Evolutionary conservation across 1,284 basidiomycete species (phyloP), one percentile per base, ranked within the genome.

Genomic region (Spongispora temasekensis): DNA sequence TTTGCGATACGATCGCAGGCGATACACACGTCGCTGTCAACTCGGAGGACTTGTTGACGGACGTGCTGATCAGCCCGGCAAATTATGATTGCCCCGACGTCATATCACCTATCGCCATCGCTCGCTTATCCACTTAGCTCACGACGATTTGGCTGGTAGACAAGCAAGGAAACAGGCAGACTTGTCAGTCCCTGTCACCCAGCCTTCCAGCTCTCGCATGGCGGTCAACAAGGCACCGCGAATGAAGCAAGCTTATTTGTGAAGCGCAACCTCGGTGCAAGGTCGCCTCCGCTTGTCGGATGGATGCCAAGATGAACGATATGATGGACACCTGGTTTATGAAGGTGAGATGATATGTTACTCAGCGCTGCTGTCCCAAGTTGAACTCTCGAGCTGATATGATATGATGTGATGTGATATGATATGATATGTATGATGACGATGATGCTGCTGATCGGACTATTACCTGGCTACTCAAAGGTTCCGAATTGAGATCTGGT

Each of bases 401-500:
- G 52, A 56, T 59, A 42, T n/a, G n/a, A n/a, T n/a, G n/a, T n/a
- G n/a, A n/a, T n/a, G n/a, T n/a, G n/a, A n/a, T n/a, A 48, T 28
- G 46, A 48, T 28, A 28, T 48, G 46, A 28, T 19, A n/a, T 10
- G n/a, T n/a, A n/a, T 50, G 1, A 19, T 50, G 27, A 27, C 27
- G 25, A 19, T 28, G 13, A 19, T 6, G 46, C 46, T 28, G 19
- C 58, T 63, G 62, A 73, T 72, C 68, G 66, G 68, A 56, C 57
- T 58, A 60, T 61, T 53, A 70, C 63, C 61, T 66, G 68, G 70
- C 28, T n/a, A n/a, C 55, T 53, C 51, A 52, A 50, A 56, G 34
- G 35, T n/a, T 56, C 65, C 69, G 62, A 64, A 58, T 61, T 63
- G 68, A 71, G 71, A 72, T 70, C 71, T 65, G 71, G n/a, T n/a